phyloP scores from a whole-genome alignment of 306 rosid genomes.

The Pachyrhizus erosus region DNA sequence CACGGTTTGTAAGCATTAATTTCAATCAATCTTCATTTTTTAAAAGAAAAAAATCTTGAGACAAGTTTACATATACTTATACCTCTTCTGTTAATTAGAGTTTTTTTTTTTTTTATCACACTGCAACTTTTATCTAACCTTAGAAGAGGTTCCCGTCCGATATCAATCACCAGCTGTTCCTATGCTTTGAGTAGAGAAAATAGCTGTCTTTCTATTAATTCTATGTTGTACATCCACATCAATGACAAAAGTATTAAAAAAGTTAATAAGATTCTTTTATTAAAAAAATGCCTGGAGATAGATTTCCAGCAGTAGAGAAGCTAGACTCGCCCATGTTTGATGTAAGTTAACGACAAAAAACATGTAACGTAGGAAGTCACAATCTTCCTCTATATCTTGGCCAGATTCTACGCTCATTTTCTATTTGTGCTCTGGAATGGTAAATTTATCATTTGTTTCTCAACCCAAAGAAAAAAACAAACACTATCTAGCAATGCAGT shows the following conservation, averaged over 20 bases:
- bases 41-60: background rate
- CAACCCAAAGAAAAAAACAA: too few species aligned
- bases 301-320: background rate
- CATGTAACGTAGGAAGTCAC: background rate
- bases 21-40: background rate
- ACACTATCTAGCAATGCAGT: too few species aligned
- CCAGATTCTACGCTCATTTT: background rate
- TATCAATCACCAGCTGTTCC: too few species aligned
- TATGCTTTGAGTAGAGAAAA: too few species aligned
- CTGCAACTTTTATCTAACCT: background rate
- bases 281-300: background rate
- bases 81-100: background rate
- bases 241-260: background rate
- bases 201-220: too few species aligned
- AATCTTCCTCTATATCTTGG: background rate
- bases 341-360: background rate
- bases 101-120: background rate
- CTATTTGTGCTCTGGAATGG: background rate
- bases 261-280: too few species aligned
- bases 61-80: background rate
- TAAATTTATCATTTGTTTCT: constrained; percentile 10
- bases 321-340: background rate
- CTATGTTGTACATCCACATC: background rate
- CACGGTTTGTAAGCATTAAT: background rate
- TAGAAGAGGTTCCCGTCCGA: background rate